Conservation (phyloP, 106 monocot genomes). For the Alisma plantagoaquatica region DNA sequence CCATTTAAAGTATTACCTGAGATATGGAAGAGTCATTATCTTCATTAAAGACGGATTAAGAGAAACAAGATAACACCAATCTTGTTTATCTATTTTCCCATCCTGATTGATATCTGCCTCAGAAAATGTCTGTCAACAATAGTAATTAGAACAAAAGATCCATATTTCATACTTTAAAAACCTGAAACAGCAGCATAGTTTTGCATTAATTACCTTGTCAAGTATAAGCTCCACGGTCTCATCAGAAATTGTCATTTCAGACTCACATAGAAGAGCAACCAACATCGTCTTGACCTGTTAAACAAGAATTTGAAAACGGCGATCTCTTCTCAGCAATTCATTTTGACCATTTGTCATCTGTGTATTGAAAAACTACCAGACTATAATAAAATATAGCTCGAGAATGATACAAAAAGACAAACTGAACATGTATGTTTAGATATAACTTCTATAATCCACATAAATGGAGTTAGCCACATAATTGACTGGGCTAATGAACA, state of each 20-base stretch:
- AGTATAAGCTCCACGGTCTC: conserved; percentile 78
- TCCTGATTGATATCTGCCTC: conserved; percentile 87
- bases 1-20: conserved; percentile 32
- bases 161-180: no score
- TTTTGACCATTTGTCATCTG: no score
- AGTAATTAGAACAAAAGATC: no score
- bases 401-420: no score
- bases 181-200: not conserved
- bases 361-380: no score
- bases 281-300: conserved; percentile 83
- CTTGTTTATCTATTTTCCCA: conserved; percentile 86
- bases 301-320: not conserved
- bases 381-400: no score
- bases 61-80: conserved; percentile 82
- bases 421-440: no score
- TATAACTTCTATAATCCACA: no score
- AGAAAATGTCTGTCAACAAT: conserved; percentile 60
- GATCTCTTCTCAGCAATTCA: no score
- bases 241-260: conserved; percentile 78
- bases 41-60: conserved; percentile 85
- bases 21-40: conserved; percentile 99
- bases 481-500: no score
- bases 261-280: conserved; percentile 69
- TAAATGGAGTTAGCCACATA: no score
- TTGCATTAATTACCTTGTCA: conserved; percentile 53